phyloP scores from a whole-genome alignment of 1,284 basidiomycete species.

The Fomitopsis betulina region DNA sequence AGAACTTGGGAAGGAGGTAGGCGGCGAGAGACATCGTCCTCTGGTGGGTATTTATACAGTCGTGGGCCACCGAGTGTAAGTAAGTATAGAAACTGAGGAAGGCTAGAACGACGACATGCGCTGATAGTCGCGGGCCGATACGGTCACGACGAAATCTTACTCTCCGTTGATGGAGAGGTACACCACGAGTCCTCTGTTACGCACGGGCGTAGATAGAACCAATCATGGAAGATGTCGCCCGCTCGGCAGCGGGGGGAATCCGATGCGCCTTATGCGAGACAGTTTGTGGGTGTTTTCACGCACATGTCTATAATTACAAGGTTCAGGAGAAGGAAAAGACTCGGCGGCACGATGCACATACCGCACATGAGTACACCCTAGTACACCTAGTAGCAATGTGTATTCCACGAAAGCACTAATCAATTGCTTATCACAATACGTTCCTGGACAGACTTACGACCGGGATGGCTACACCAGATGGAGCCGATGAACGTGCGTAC shows the following conservation, averaged over 20 bases:
- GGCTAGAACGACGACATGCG: not conserved
- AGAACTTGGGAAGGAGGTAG: not conserved
- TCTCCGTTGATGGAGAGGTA: not conserved
- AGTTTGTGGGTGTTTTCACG: not conserved
- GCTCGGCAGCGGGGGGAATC: not conserved
- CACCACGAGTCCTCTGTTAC: not conserved
- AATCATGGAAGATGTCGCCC: not conserved
- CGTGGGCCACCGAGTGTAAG: not conserved
- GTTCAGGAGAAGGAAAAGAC: not conserved
- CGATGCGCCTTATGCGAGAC: not conserved
- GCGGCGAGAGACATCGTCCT: not conserved
- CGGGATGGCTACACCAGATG: too few relatives aligned
- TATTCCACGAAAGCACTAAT: not conserved
- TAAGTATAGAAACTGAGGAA: too few relatives aligned
- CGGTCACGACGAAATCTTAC: not conserved
- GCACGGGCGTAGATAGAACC: conserved; percentile 4
- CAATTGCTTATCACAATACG: not conserved
- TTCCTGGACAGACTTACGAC: not conserved
- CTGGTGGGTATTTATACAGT: conserved; percentile 5
- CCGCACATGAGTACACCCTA: not conserved
- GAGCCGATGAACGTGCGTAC: not conserved
- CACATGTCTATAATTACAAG: not conserved
- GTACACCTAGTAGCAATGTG: not conserved
- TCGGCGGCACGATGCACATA: not conserved
- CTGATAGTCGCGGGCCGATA: not conserved